Evolutionary conservation across 306 rosid species (phyloP).

Genomic region (Coriaria nepalensis): DNA sequence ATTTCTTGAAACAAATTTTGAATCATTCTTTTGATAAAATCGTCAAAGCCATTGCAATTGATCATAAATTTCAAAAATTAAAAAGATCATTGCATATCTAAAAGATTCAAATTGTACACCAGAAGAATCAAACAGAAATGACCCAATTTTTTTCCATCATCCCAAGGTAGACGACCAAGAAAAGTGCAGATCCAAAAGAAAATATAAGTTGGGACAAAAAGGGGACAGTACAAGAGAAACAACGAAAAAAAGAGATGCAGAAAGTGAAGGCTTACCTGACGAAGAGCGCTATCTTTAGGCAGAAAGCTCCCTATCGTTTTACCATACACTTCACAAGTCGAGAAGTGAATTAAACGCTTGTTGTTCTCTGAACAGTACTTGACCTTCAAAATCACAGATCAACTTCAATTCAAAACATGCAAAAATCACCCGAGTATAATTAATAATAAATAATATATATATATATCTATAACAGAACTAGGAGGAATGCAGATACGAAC

Average conservation of each 20-base stretch:
- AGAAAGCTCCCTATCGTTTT: conserved; percentile 90
- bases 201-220: not conserved
- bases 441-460: too few species aligned
- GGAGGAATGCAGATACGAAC: conserved; percentile 18
- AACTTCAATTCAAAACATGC: not conserved
- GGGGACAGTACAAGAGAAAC: not conserved
- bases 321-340: conserved; percentile 94
- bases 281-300: conserved; percentile 85
- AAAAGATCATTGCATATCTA: too few species aligned
- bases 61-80: too few species aligned
- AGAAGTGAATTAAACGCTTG: conserved; percentile 86
- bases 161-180: conserved; percentile 4
- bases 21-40: too few species aligned
- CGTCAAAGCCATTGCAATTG: too few species aligned
- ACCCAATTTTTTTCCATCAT: not conserved
- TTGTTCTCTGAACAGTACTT: conserved; percentile 82
- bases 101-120: too few species aligned
- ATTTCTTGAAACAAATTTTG: too few species aligned
- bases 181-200: conserved; percentile 11
- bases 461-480: too few species aligned
- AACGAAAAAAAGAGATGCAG: not conserved
- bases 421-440: too few species aligned
- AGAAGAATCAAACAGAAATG: too few species aligned
- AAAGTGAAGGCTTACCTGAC: conserved; percentile 44
- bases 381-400: conserved; percentile 28